Evolutionary conservation across 179 eudicot genomes (phyloP).

Genomic region (Dionaea muscipula): DNA sequence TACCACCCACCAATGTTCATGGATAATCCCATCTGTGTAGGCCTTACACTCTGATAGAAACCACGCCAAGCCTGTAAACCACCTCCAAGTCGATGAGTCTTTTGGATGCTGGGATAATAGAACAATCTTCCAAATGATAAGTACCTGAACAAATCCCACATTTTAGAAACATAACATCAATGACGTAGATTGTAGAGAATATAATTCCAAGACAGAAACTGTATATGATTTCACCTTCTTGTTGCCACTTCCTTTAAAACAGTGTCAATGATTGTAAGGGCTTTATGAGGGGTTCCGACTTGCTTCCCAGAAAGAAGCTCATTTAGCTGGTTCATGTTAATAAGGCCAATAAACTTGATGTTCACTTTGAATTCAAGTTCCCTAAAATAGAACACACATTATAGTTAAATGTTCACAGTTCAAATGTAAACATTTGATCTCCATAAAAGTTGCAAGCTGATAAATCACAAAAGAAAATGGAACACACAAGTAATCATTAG

Average conservation of each 20-base stretch:
- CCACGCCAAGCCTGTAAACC: slow-evolving; percentile 91
- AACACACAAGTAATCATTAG: background rate
- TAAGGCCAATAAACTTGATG: slow-evolving; percentile 56
- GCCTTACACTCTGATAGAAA: slow-evolving; percentile 72
- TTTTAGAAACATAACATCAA: slow-evolving; percentile 1
- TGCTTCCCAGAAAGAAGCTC: slow-evolving; percentile 61
- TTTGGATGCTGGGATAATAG: slow-evolving; percentile 65
- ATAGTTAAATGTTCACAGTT: background rate
- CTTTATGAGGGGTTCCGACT: slow-evolving; percentile 53
- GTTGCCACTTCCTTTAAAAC: slow-evolving; percentile 60
- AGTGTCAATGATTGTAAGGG: slow-evolving; percentile 51
- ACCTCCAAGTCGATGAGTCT: slow-evolving; percentile 58
- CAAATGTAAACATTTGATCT: background rate
- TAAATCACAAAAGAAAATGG: background rate
- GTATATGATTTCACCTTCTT: slow-evolving; percentile 32
- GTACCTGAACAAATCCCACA: slow-evolving; percentile 32
- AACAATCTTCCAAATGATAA: slow-evolving; percentile 72
- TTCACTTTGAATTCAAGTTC: slow-evolving; percentile 42
- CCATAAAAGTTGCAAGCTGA: background rate
- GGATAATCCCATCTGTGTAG: slow-evolving; percentile 89
- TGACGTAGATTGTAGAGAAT: background rate
- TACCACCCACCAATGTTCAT: slow-evolving; percentile 54
- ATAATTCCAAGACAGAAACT: background rate
- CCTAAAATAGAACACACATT: slow-evolving; percentile 21
- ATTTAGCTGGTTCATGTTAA: slow-evolving; percentile 44